These are phyloP conservation scores for Tillandsia leiboldiana DNA, from an alignment of 176 grass and related monocot genomes.

Conservation along the genomic window DNA sequence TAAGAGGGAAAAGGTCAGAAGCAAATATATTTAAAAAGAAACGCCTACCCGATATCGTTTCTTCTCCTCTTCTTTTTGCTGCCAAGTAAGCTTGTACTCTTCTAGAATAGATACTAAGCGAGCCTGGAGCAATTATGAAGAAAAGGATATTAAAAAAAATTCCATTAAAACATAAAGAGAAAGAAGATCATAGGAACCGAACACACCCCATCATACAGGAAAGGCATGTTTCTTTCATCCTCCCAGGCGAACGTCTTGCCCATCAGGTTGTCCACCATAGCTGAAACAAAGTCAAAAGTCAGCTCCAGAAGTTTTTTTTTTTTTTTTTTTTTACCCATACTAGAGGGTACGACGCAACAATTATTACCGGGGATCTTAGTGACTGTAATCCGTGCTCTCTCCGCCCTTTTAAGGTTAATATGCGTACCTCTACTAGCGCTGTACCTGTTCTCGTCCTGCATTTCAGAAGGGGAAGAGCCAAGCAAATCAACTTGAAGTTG, in stretches of 20 bases:
- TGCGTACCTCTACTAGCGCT: constrained; percentile 88
- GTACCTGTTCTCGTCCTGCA: constrained; percentile 81
- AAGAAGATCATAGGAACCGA: constrained; percentile 12
- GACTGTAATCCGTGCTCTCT: constrained; percentile 67
- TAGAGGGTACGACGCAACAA: constrained; percentile 4
- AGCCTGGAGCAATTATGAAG: constrained; percentile 34
- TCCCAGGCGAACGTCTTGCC: constrained; percentile 80
- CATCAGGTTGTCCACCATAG: constrained; percentile 82
- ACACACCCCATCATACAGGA: constrained; percentile 92
- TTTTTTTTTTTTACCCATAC: background rate
- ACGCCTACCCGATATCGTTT: constrained; percentile 49
- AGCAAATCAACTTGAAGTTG: background rate
- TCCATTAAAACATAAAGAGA: background rate
- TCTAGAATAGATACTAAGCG: constrained; percentile 82
- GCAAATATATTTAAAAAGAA: constrained; percentile 11
- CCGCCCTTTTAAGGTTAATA: constrained; percentile 82
- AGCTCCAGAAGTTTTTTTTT: background rate
- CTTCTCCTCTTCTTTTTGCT: constrained; percentile 74
- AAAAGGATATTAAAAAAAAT: constrained; percentile 1
- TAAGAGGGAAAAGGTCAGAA: background rate
- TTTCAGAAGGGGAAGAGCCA: background rate
- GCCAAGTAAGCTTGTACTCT: constrained; percentile 72
- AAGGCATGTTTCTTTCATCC: constrained; percentile 66
- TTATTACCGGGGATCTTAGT: constrained; percentile 84
- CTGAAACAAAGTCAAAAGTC: constrained; percentile 28